Evolutionary conservation across 2,329 filamentous ascomycete genomes (phyloP).

Genomic region (Fusarium sp.): DNA sequence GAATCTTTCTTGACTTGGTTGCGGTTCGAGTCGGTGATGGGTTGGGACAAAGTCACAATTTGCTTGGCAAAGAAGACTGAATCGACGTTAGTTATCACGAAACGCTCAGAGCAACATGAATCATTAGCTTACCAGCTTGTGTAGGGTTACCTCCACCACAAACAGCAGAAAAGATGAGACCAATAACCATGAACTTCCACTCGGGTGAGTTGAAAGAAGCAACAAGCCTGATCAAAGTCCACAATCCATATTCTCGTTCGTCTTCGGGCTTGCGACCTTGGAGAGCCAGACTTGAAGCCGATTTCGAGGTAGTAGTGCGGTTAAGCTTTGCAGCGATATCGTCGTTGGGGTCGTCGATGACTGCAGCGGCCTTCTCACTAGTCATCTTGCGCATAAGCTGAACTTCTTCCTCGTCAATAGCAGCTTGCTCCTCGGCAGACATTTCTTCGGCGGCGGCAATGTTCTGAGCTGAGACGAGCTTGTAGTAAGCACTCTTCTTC

Average conservation of each 20-base stretch:
- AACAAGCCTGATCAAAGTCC: conserved; percentile 82
- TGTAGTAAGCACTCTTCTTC: conserved; percentile 78
- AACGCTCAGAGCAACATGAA: neutral
- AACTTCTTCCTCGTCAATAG: conserved; percentile 62
- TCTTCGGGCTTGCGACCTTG: conserved; percentile 63
- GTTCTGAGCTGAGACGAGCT: conserved; percentile 88
- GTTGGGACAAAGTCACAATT: conserved; percentile 74
- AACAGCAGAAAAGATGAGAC: conserved; percentile 78
- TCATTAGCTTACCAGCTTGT: conserved; percentile 45
- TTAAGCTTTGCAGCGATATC: conserved; percentile 68
- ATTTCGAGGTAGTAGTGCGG: conserved; percentile 66
- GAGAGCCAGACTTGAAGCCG: conserved; percentile 77
- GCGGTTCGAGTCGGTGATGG: conserved; percentile 62
- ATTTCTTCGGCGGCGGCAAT: conserved; percentile 73
- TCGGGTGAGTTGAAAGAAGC: conserved; percentile 82
- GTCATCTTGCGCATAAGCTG: conserved; percentile 62
- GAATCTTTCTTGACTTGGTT: conserved; percentile 73
- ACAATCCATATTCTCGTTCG: conserved; percentile 72
- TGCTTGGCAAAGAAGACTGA: conserved; percentile 90
- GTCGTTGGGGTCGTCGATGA: conserved; percentile 69
- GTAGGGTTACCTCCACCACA: conserved; percentile 84
- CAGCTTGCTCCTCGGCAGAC: conserved; percentile 62
- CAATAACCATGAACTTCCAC: conserved; percentile 76
- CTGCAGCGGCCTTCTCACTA: conserved; percentile 54
- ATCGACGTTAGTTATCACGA: conserved; percentile 49